phyloP scores from a whole-genome alignment of 148 eudicot species.

The Bassia scoparia region DNA sequence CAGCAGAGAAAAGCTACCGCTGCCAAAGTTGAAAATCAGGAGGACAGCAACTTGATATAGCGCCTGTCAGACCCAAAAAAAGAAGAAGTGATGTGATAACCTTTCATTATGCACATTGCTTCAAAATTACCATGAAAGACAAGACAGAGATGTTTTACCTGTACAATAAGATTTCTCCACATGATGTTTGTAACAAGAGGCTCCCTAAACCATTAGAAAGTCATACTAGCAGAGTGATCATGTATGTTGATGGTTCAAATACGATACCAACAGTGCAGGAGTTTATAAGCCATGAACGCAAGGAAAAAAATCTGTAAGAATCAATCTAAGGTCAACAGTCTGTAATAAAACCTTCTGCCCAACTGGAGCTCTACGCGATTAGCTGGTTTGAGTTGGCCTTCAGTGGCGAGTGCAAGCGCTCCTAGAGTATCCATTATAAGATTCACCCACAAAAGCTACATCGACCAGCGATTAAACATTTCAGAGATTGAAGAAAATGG shows the following conservation, averaged over 20 bases:
- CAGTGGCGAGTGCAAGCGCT: conserved; percentile 93
- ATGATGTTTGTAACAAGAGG: conserved; percentile 95
- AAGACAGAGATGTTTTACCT: conserved; percentile 39
- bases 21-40: conserved; percentile 58
- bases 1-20: conserved; percentile 50
- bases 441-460: conserved; percentile 95
- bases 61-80: conserved; percentile 51
- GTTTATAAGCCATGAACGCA: background rate
- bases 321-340: background rate
- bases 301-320: background rate
- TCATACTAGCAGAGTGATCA: conserved; percentile 2
- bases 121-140: background rate
- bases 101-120: background rate
- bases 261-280: background rate
- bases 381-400: conserved; percentile 89
- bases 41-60: conserved; percentile 76
- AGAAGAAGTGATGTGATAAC: background rate
- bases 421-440: conserved; percentile 97
- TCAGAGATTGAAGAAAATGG: background rate
- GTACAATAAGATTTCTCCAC: conserved; percentile 92
- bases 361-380: conserved; percentile 83
- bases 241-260: background rate
- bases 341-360: conserved; percentile 64
- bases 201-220: conserved; percentile 58
- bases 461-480: conserved; percentile 7